These are phyloP conservation scores for Xylaria sp. DNA, from an alignment of 2,329 filamentous ascomycete genomes.

Conservation along the genomic window DNA sequence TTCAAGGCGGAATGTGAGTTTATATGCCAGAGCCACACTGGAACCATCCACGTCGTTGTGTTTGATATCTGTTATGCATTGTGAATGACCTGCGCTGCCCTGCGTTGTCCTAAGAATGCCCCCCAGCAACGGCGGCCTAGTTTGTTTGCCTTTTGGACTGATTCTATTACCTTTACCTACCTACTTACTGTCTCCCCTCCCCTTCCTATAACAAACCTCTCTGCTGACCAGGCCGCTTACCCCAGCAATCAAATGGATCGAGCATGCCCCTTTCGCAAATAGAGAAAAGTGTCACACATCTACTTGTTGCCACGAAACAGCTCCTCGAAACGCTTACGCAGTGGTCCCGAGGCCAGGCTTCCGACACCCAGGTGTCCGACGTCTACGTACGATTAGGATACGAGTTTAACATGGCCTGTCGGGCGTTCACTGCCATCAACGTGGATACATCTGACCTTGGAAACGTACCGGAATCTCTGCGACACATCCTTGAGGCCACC, in stretches of 20 bases:
- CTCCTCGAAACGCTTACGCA: slow-evolving; percentile 96
- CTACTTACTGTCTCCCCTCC: neutral
- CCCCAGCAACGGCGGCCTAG: slow-evolving; percentile 15
- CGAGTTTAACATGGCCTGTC: slow-evolving; percentile 98
- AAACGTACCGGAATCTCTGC: slow-evolving; percentile 90
- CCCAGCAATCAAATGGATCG: slow-evolving; percentile 65
- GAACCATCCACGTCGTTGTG: slow-evolving; percentile 25
- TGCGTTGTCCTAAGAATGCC: slow-evolving; percentile 18
- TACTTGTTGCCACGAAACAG: slow-evolving; percentile 97
- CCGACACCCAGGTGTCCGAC: slow-evolving; percentile 95
- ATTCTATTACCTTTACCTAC: neutral
- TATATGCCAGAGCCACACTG: slow-evolving; percentile 8
- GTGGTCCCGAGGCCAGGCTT: slow-evolving; percentile 93
- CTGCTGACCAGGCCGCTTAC: slow-evolving; percentile 38
- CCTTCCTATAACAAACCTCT: slow-evolving; percentile 11
- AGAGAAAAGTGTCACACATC: slow-evolving; percentile 98
- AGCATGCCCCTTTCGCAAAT: slow-evolving; percentile 90
- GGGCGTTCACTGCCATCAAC: slow-evolving; percentile 95
- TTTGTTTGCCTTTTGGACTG: slow-evolving; percentile 8
- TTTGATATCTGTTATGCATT: slow-evolving; percentile 30
- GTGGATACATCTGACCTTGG: slow-evolving; percentile 95
- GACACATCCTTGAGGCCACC: slow-evolving; percentile 93
- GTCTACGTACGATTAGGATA: slow-evolving; percentile 98
- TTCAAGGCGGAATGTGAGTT: slow-evolving; percentile 69
- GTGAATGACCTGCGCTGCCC: slow-evolving; percentile 3